phyloP scores from a whole-genome alignment of 1,139 yeast species.

The Debaryomycetaceae sp. region DNA sequence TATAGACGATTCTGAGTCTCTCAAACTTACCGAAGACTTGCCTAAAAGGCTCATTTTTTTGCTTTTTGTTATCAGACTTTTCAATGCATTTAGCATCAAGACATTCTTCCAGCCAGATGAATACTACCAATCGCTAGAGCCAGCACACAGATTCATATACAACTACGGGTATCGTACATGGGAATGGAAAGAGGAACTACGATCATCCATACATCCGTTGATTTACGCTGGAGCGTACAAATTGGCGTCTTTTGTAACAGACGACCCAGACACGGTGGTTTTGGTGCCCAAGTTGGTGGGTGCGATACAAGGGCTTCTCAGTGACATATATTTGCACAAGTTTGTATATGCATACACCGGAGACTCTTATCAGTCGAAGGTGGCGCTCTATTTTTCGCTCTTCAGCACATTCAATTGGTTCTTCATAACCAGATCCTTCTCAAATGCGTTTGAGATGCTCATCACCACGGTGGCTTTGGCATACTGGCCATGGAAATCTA shows the following conservation, averaged over 20 bases:
- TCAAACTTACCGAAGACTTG: not conserved
- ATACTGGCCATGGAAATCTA: conserved; percentile 65
- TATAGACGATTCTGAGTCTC: no score
- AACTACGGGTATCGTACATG: conserved; percentile 88
- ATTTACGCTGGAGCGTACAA: conserved; percentile 51
- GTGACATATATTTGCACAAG: conserved; percentile 59
- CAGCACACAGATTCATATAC: conserved; percentile 73
- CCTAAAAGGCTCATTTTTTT: conserved; percentile 3
- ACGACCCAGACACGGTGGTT: conserved; percentile 11
- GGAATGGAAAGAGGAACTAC: conserved; percentile 82
- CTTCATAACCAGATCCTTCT: conserved; percentile 76
- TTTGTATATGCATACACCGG: conserved; percentile 41
- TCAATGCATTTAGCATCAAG: conserved; percentile 59
- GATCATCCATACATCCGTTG: conserved; percentile 81
- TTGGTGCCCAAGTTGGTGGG: conserved; percentile 63
- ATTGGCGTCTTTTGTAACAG: conserved; percentile 12
- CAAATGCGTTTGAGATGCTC: conserved; percentile 77
- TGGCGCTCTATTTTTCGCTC: conserved; percentile 52
- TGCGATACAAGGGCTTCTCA: conserved; percentile 66
- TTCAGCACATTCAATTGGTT: conserved; percentile 83
- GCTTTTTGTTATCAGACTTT: conserved; percentile 34
- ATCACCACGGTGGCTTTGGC: conserved; percentile 68
- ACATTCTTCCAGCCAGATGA: conserved; percentile 98
- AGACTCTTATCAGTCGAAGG: conserved; percentile 38
- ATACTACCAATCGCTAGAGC: conserved; percentile 88